Percentiles rank a stretch among this genome's conserved stretches.
These are phyloP conservation scores for Fraxinus sp. DNA, from an alignment of 305 asterid genomes.

Conservation along the genomic window DNA sequence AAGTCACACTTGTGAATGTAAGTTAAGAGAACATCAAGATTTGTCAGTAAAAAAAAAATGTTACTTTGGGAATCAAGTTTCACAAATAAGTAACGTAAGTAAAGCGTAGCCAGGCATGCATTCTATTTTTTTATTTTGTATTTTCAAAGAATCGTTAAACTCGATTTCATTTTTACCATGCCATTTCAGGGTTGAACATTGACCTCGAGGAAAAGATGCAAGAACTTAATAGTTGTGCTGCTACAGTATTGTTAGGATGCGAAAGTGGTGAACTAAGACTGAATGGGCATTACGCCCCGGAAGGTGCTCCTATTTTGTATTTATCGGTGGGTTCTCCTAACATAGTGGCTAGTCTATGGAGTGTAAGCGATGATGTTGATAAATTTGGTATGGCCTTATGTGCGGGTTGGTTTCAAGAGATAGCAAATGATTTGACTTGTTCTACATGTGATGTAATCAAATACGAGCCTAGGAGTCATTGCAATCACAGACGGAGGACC, in stretches of 20 bases:
- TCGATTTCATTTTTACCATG: background rate
- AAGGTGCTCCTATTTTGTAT: slow-evolving; percentile 77
- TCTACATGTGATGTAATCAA: slow-evolving; percentile 31
- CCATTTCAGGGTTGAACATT: slow-evolving; percentile 59
- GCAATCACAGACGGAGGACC: no score
- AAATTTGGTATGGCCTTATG: slow-evolving; percentile 89
- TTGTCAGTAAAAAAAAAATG: no score
- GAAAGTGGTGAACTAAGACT: slow-evolving; percentile 66
- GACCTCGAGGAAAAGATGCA: slow-evolving; percentile 65
- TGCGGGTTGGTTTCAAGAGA: slow-evolving; percentile 65
- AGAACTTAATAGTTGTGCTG: slow-evolving; percentile 72
- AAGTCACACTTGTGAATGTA: no score
- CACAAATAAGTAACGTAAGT: no score
- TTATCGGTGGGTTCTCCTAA: slow-evolving; percentile 81
- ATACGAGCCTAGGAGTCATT: no score
- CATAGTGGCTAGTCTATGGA: slow-evolving; percentile 83
- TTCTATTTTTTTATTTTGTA: no score
- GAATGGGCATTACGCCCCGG: slow-evolving; percentile 73
- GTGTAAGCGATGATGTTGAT: slow-evolving; percentile 85
- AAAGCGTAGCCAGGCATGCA: no score
- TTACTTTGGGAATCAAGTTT: no score
- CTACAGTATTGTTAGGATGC: slow-evolving; percentile 81
- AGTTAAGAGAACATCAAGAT: no score
- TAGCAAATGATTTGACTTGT: slow-evolving; percentile 39
- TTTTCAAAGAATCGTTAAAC: background rate